Evolutionary conservation across 257 asterid genomes (phyloP), one percentile per base, ranked within the genome.

Genomic region (Dorcoceras hygrometricum): DNA sequence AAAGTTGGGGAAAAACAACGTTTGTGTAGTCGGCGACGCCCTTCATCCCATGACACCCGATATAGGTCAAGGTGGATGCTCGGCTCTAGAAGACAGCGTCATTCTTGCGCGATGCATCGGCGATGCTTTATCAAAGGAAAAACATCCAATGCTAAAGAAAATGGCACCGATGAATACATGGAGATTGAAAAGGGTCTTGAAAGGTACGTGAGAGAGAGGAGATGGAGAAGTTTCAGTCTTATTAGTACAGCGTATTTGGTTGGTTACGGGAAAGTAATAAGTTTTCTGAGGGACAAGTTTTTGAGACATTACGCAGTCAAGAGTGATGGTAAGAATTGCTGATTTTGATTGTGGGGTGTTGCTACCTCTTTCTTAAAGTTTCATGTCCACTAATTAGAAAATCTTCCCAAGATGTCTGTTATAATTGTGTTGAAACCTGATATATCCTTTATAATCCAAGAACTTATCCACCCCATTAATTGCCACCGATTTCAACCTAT

Each of bases 11-110:
- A 79, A 69, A 55, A 73, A 70, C 74, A 84, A 82, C n/a, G 76
- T 85, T 23, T 78, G 90, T 63, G 90, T 87, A 5, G 89, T 69
- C 0, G 96, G 95, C 3, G 92, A 87, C 57, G 96, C 96, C 24
- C 78, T 87, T 70, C 96, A 89, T 76, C 96, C 96, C n/a, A 87
- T 89, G 96, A 87, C 95, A 28, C 90, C 95, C 2, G 95, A 89
- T 53, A 20, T 87, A 43, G 95, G 90, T 8, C 96, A 89, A 71
- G 96, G 96, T 57, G 96, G 92, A 14, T 87, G 90, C 53, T 87
- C 95, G 7, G 82, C 95, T 2, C 43, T 89, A n/a, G 96, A 87
- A 71, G 95, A 89, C 51, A 71, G 87, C 27, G 48, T 87, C 1
- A 77, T 89, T 72, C 89, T 89, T 20, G 92, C 93, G 3, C 73